Conservation (phyloP, 805 yeast genomes). For the Saccharomyces eubayanus region DNA sequence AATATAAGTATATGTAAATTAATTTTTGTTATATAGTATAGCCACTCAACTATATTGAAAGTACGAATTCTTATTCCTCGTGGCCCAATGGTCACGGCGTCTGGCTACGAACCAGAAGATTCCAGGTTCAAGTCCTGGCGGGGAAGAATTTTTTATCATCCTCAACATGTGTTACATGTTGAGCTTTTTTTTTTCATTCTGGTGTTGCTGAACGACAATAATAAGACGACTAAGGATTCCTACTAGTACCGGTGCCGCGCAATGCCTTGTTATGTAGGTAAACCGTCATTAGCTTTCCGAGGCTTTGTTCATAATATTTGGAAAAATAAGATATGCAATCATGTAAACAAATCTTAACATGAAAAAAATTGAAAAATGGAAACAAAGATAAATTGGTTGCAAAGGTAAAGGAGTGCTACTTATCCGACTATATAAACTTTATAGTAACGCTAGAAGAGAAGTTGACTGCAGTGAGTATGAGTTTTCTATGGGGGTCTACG, state of each 20-base stretch:
- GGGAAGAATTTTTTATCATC: conserved; percentile 31
- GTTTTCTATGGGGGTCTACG: not conserved
- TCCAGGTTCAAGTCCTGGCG: conserved; percentile 53
- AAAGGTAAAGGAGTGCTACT: not conserved
- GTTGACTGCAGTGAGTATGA: not conserved
- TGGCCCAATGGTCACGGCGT: conserved; percentile 74
- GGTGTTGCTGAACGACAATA: not conserved
- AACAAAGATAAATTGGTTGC: not conserved
- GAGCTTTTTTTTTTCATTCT: not conserved
- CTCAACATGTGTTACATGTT: too few relatives aligned
- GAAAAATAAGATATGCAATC: not conserved
- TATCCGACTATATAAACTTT: not conserved
- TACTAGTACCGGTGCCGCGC: not conserved
- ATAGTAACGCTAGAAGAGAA: not conserved
- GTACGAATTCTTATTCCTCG: conserved; percentile 45
- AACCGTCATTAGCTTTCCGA: not conserved
- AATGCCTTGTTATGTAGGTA: not conserved
- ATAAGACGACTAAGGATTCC: not conserved
- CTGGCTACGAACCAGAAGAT: conserved; percentile 55
- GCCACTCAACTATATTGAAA: too few relatives aligned
- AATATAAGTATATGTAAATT: too few relatives aligned
- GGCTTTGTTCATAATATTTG: not conserved
- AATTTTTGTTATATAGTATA: too few relatives aligned
- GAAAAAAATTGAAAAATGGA: not conserved
- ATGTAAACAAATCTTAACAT: not conserved